Evolutionary conservation across 106 monocot species (phyloP).

Genomic region (Dioscorea alata): DNA sequence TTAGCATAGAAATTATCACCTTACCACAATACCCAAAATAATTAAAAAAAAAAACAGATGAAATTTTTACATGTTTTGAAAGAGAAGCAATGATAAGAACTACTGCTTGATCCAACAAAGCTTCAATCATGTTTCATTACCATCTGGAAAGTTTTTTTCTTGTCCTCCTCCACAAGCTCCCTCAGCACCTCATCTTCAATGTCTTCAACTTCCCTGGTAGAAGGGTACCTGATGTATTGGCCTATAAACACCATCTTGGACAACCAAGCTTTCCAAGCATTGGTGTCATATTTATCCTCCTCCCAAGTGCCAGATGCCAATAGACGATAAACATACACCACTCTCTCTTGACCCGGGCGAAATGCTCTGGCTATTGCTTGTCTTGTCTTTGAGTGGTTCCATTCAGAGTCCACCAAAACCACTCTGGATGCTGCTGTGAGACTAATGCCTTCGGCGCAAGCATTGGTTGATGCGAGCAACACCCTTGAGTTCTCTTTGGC

Average conservation of each 20-base stretch:
- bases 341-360: slow-evolving; percentile 58
- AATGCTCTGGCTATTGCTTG: slow-evolving; percentile 76
- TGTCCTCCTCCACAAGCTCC: slow-evolving; percentile 52
- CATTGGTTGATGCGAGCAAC: slow-evolving; percentile 63
- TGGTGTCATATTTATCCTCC: slow-evolving; percentile 49
- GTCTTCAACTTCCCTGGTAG: slow-evolving; percentile 13
- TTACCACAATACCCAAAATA: too few species aligned
- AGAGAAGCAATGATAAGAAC: not conserved
- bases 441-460: slow-evolving; percentile 75
- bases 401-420: slow-evolving; percentile 69
- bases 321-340: slow-evolving; percentile 66
- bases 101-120: not conserved
- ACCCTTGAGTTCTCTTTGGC: slow-evolving; percentile 33
- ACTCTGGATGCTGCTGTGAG: slow-evolving; percentile 69
- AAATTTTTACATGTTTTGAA: too few species aligned
- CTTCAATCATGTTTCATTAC: slow-evolving; percentile 29
- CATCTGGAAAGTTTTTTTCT: slow-evolving; percentile 30
- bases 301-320: slow-evolving; percentile 67
- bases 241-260: slow-evolving; percentile 58
- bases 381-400: slow-evolving; percentile 72
- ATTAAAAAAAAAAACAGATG: too few species aligned
- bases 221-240: slow-evolving; percentile 26
- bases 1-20: too few species aligned
- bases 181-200: slow-evolving; percentile 55
- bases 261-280: slow-evolving; percentile 58